Evolutionary conservation across 1,284 basidiomycete species (phyloP).

Genomic region (Ustilago lituana): DNA sequence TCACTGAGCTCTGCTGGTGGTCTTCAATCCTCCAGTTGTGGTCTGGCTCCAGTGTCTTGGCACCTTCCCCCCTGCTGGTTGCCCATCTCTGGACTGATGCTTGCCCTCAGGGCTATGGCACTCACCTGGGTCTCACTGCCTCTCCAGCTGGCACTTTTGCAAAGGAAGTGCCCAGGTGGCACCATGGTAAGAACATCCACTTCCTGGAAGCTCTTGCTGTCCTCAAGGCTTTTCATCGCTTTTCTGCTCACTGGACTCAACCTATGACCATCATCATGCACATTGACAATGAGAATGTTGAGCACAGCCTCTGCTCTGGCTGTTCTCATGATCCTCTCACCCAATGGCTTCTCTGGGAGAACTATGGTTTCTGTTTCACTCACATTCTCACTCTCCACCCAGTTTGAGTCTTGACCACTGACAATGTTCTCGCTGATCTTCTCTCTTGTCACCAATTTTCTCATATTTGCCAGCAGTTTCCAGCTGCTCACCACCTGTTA

Average conservation of each 20-base stretch:
- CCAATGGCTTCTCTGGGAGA: background rate
- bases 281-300: conserved; percentile 1
- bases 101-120: background rate
- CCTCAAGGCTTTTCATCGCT: background rate
- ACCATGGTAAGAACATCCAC: background rate
- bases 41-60: no score
- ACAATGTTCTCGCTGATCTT: background rate
- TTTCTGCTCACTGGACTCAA: background rate
- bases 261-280: background rate
- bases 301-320: background rate
- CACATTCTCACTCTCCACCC: background rate
- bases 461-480: background rate
- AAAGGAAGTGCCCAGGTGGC: background rate
- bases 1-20: background rate
- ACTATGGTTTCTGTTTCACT: background rate
- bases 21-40: background rate
- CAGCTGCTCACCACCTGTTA: no score
- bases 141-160: background rate
- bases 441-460: background rate
- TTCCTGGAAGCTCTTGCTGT: conserved; percentile 7
- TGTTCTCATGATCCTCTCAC: background rate
- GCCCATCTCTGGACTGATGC: background rate
- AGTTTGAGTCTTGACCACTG: background rate
- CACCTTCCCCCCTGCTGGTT: background rate
- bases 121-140: background rate